Conservation (phyloP, 805 yeast species). For the Saccharomycopsis fodiens region DNA sequence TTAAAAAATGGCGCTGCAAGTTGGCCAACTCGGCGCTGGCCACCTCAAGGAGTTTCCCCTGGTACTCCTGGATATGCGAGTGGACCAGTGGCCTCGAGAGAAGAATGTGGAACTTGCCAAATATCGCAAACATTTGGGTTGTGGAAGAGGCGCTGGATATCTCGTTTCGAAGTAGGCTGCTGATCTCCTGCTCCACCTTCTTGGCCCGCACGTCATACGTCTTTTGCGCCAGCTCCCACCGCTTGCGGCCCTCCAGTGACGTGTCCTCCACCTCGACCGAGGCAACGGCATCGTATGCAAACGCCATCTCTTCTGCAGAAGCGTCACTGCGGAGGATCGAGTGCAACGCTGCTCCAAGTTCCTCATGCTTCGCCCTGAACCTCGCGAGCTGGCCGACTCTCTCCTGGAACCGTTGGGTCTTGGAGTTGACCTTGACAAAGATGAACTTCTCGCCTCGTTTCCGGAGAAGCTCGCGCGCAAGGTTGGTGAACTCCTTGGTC, state of each 20-base stretch:
- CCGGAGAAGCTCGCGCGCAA: slow-evolving; percentile 69
- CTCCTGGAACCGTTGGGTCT: slow-evolving; percentile 33
- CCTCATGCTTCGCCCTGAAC: slow-evolving; percentile 49
- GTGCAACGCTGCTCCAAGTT: slow-evolving; percentile 33
- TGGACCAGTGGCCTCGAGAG: slow-evolving; percentile 47
- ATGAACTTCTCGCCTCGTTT: slow-evolving; percentile 66
- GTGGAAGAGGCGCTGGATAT: slow-evolving; percentile 35
- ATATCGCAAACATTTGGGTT: slow-evolving; percentile 44
- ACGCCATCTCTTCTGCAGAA: slow-evolving; percentile 28
- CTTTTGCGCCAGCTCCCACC: slow-evolving; percentile 37
- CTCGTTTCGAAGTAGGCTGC: slow-evolving; percentile 31
- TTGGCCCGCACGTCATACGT: slow-evolving; percentile 36
- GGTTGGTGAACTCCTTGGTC: slow-evolving; percentile 52
- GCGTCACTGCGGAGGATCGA: slow-evolving; percentile 21
- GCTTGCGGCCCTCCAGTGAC: slow-evolving; percentile 29
- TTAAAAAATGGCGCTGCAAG: slow-evolving; percentile 34
- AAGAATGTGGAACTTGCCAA: slow-evolving; percentile 41
- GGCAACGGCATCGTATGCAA: slow-evolving; percentile 36
- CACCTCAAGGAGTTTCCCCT: slow-evolving; percentile 39
- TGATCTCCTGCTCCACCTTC: slow-evolving; percentile 39
- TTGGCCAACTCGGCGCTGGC: slow-evolving; percentile 40
- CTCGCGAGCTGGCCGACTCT: slow-evolving; percentile 35
- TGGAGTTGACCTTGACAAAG: slow-evolving; percentile 50
- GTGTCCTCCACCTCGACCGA: slow-evolving; percentile 33
- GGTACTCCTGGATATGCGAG: slow-evolving; percentile 54